Conservation (phyloP, 192 early-diverging fungal genomes). For the Coemansia sp. region DNA sequence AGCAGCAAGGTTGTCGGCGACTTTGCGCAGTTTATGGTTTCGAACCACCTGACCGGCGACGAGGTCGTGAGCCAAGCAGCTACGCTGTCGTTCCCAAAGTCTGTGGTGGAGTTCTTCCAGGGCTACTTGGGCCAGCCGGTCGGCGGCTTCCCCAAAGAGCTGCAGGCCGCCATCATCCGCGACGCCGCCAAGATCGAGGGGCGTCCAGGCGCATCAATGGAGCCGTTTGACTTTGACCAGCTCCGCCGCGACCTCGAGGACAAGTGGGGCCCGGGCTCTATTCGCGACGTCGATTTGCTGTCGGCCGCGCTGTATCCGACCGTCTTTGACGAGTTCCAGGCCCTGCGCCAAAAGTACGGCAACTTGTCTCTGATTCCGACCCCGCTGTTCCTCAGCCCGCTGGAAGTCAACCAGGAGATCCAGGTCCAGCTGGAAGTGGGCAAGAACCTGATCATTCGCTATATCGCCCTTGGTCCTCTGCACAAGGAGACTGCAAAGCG, state of each 20-base stretch:
- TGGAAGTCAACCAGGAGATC: slow-evolving; percentile 87
- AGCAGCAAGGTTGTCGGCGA: slow-evolving; percentile 98
- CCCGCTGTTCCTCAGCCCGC: slow-evolving; percentile 83
- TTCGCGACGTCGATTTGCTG: slow-evolving; percentile 84
- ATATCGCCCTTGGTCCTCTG: slow-evolving; percentile 84
- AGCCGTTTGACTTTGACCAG: slow-evolving; percentile 73
- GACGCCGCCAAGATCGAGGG: slow-evolving; percentile 74
- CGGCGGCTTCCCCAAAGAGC: slow-evolving; percentile 91
- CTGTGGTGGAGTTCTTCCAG: slow-evolving; percentile 96
- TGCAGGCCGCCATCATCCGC: slow-evolving; percentile 80
- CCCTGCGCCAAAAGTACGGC: slow-evolving; percentile 73
- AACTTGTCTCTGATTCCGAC: slow-evolving; percentile 90
- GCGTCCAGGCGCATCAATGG: slow-evolving; percentile 80
- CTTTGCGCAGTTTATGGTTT: slow-evolving; percentile 97
- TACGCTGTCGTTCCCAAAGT: slow-evolving; percentile 88
- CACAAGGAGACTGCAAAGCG: slow-evolving; percentile 65
- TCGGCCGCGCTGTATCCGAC: slow-evolving; percentile 92
- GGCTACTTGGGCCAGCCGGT: slow-evolving; percentile 92
- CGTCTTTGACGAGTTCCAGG: slow-evolving; percentile 84
- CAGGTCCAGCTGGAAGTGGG: slow-evolving; percentile 83
- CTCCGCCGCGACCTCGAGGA: slow-evolving; percentile 75
- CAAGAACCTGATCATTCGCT: slow-evolving; percentile 87
- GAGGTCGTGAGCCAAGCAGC: slow-evolving; percentile 76
- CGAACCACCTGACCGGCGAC: slow-evolving; percentile 73
- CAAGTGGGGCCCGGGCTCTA: slow-evolving; percentile 73